Evolutionary conservation across 2,329 filamentous ascomycete genomes (phyloP).

Genomic region (Pestalotiopsis sp.): DNA sequence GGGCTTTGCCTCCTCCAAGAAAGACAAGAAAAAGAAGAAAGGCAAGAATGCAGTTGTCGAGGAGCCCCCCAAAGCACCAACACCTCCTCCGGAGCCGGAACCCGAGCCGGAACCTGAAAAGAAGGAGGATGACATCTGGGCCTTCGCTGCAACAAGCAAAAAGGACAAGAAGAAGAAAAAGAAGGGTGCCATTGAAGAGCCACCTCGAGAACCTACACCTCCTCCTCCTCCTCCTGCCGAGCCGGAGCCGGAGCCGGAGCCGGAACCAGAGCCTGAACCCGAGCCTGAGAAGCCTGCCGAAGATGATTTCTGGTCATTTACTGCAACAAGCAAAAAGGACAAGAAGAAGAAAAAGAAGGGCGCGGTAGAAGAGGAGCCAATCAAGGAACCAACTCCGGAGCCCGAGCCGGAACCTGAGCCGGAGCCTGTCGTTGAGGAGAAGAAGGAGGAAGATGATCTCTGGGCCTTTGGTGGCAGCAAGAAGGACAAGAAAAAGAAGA

Average conservation of each 20-base stretch:
- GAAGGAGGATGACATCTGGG: slow-evolving; percentile 9
- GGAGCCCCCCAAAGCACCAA: slow-evolving; percentile 9
- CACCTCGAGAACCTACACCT: slow-evolving; percentile 4
- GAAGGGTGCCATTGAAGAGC: slow-evolving; percentile 9
- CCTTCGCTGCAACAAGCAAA: background rate
- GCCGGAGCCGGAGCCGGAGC: slow-evolving; percentile 18
- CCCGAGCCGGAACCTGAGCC: slow-evolving; percentile 17
- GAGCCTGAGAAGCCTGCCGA: slow-evolving; percentile 21
- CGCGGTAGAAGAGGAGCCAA: slow-evolving; percentile 21
- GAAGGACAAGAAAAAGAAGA: slow-evolving; percentile 39
- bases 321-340: slow-evolving; percentile 23
- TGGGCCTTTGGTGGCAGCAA: slow-evolving; percentile 34
- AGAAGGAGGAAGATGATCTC: slow-evolving; percentile 35
- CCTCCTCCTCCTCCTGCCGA: slow-evolving; percentile 29
- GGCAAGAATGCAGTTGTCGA: slow-evolving; percentile 4
- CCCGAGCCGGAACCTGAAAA: slow-evolving; percentile 19
- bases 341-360: slow-evolving; percentile 34
- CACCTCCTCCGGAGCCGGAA: slow-evolving; percentile 29
- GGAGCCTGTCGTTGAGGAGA: slow-evolving; percentile 28
- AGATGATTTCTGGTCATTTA: background rate
- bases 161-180: slow-evolving; percentile 17
- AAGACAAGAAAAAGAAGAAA: slow-evolving; percentile 17
- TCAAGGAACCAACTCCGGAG: slow-evolving; percentile 28
- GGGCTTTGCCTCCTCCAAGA: slow-evolving; percentile 30
- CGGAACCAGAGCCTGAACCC: slow-evolving; percentile 15